These are phyloP conservation scores for Petunia axillaris DNA, from an alignment of 257 asterid genomes.

Conservation along the genomic window DNA sequence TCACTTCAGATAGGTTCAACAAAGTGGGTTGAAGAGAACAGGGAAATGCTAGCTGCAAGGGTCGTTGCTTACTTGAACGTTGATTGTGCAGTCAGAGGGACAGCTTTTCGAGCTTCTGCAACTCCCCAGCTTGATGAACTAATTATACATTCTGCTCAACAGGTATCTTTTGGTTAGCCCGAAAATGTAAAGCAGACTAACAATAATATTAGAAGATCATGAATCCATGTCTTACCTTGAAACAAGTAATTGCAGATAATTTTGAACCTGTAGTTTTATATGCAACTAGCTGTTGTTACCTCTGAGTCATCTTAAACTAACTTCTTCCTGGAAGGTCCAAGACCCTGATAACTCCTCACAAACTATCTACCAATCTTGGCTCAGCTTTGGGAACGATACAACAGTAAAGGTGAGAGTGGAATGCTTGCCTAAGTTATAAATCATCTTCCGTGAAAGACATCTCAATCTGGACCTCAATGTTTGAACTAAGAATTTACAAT, in stretches of 20 bases:
- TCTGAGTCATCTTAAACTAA: slow-evolving; percentile 23
- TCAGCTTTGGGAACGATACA: slow-evolving; percentile 45
- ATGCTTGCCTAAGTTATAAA: neutral
- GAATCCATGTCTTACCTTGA: no score
- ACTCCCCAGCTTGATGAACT: slow-evolving; percentile 90
- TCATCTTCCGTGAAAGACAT: neutral
- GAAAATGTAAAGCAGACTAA: neutral
- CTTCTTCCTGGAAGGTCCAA: slow-evolving; percentile 47
- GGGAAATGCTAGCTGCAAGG: slow-evolving; percentile 68
- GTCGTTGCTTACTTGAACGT: slow-evolving; percentile 85
- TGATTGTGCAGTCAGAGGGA: slow-evolving; percentile 71
- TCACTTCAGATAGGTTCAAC: slow-evolving; percentile 73
- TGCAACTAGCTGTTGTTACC: neutral
- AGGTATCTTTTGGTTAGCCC: slow-evolving; percentile 42
- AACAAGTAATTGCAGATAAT: neutral
- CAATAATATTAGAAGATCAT: neutral
- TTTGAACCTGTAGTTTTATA: neutral
- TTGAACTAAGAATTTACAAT: neutral
- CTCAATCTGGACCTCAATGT: neutral
- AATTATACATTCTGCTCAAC: slow-evolving; percentile 59
- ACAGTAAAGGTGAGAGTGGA: slow-evolving; percentile 53
- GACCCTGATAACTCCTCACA: slow-evolving; percentile 89
- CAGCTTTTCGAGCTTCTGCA: slow-evolving; percentile 62
- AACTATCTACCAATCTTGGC: slow-evolving; percentile 82
- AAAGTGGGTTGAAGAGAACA: slow-evolving; percentile 94